A percentile compares a stretch with the other conserved stretches of the same genome.
These are phyloP conservation scores for Entophlyctis luteolus DNA, from an alignment of 192 early-diverging fungal species.

Conservation along the genomic window DNA sequence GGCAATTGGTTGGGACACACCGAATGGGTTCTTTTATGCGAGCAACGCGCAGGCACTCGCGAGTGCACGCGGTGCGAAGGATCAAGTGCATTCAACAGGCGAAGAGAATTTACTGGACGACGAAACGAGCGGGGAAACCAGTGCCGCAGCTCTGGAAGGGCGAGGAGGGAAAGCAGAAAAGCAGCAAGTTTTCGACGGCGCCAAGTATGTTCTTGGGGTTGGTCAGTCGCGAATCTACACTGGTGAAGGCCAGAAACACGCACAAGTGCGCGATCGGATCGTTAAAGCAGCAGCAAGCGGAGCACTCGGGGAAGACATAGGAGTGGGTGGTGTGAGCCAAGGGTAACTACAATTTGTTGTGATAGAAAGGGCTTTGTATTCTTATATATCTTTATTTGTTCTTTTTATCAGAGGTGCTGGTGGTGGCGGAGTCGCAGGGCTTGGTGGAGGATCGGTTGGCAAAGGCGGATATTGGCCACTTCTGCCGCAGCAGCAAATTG, in stretches of 20 bases:
- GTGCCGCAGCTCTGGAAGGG: not conserved
- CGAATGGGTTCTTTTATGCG: constrained; percentile 26
- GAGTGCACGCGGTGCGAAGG: not conserved
- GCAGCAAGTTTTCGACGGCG: constrained; percentile 9
- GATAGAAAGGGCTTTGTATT: not conserved
- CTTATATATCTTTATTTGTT: not conserved
- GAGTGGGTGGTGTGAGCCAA: constrained; percentile 23
- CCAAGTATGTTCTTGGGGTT: constrained; percentile 14
- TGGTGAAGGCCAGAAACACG: constrained; percentile 21
- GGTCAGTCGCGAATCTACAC: constrained; percentile 15
- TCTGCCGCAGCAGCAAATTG: constrained; percentile 16
- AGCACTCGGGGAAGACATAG: not conserved
- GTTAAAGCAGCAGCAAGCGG: constrained; percentile 14
- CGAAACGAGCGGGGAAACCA: constrained; percentile 8
- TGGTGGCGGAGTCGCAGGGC: constrained; percentile 13
- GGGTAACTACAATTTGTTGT: not conserved
- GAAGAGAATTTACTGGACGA: not conserved
- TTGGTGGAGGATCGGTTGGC: constrained; percentile 10
- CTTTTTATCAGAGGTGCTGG: constrained; percentile 14
- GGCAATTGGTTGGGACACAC: constrained; percentile 21
- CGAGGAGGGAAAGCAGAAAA: not conserved
- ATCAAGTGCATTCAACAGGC: not conserved
- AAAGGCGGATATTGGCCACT: constrained; percentile 25
- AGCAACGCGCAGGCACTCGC: not conserved
- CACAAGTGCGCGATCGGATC: constrained; percentile 1